A percentile compares a stretch with the other conserved stretches of the same genome.
These are phyloP conservation scores for Panus rudis DNA, from an alignment of 768 basidiomycete genomes.

Conservation along the genomic window DNA sequence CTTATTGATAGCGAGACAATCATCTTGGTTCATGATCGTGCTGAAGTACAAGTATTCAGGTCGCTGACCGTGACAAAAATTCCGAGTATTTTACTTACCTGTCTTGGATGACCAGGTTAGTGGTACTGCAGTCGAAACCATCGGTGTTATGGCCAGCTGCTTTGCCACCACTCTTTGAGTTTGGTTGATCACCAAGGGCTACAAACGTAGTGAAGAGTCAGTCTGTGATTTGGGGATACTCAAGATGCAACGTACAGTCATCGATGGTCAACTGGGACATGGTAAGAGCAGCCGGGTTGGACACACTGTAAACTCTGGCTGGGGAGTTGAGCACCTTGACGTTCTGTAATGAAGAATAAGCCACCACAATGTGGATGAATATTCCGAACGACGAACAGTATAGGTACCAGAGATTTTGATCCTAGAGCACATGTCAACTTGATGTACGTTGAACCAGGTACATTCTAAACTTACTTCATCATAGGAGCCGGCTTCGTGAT, in stretches of 20 bases:
- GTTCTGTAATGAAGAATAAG: constrained; percentile 16
- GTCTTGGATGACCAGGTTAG: constrained; percentile 21
- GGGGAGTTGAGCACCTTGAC: constrained; percentile 36
- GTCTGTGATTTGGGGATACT: neutral
- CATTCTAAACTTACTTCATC: constrained; percentile 34
- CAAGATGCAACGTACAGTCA: constrained; percentile 37
- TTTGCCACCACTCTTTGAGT: constrained; percentile 40
- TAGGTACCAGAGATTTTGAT: constrained; percentile 35
- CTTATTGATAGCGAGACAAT: constrained; percentile 50
- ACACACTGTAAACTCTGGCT: constrained; percentile 24
- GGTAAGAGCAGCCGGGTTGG: constrained; percentile 23
- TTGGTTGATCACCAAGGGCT: constrained; percentile 49
- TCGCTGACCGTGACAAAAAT: neutral
- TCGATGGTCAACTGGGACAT: constrained; percentile 47
- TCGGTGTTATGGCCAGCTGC: constrained; percentile 41
- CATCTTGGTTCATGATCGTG: constrained; percentile 33
- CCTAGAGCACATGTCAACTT: constrained; percentile 17
- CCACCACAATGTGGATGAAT: neutral
- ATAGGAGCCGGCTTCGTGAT: constrained; percentile 29
- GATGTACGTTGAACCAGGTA: neutral
- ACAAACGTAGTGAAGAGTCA: neutral
- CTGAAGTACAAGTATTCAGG: constrained; percentile 3
- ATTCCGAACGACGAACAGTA: constrained; percentile 15
- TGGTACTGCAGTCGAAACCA: constrained; percentile 24
- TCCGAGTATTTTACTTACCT: constrained; percentile 9